Base-by-base conservation (phyloP, 441 rosid species). In the Pelargonium myrrhifolium region DNA sequence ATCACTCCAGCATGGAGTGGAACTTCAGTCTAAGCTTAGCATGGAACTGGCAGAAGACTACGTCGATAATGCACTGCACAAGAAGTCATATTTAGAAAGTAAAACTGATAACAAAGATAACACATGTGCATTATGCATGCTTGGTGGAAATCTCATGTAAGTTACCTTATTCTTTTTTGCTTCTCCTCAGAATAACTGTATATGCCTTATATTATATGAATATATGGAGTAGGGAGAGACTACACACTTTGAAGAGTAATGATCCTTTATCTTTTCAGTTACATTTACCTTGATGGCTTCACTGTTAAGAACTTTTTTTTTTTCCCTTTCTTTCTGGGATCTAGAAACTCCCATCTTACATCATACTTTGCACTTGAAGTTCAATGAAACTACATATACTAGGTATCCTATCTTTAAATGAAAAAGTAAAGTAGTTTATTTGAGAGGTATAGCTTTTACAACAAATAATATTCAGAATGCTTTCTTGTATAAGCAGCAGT, bases 1-100 rank as follows among this genome's bases (percentile, higher is more conserved):
- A 61, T 69, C 35, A 17, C 49, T 58, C 43, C 66, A 62, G 72
- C 47, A 47, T 69, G 72, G 67, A 28, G 37, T 21, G 66, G 47
- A 49, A 62, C 35, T 11, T 22, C 8, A 47, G 35, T 31, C 62
- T 35, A 59, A 49, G 67, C 37, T 28, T 14, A 45, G 22, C 49
- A 11, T n/a, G 24, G 53, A 42, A 40, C 68, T 24, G 24, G 18
- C 40, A 24, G 65, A 64, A 68, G 73, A 37, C 21, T 53, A 39
- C 42, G 22, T 21, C 7, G 49, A 40, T 58, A 66, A 28, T 69
- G 69, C 45, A 14, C 10, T 39, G 49, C 35, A 43, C 20, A 31
- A 65, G 62, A 55, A 60, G 37, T 37, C 62, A 22, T 61, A 59
- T 53, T 24, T 65, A 9, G 63, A 47, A 10, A 7, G 10, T 10